Evolutionary conservation across 2,329 filamentous ascomycete species (phyloP).

Genomic region (Aschersonia sp.): DNA sequence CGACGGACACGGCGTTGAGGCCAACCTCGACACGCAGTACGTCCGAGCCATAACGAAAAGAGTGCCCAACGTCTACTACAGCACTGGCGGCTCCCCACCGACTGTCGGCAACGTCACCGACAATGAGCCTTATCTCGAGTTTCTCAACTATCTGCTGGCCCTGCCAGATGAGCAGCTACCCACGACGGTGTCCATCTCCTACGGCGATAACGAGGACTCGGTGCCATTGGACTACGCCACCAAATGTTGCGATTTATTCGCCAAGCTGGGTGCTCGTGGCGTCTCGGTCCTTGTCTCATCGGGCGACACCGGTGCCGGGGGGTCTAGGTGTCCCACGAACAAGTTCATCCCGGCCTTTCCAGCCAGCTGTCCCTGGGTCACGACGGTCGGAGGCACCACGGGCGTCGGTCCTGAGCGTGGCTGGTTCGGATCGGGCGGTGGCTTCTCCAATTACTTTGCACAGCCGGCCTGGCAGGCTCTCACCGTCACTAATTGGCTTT

Average conservation of each 20-base stretch:
- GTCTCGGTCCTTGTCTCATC: slow-evolving; percentile 47
- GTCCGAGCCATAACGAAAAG: slow-evolving; percentile 1
- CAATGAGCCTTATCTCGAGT: slow-evolving; percentile 56
- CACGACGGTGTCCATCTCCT: slow-evolving; percentile 40
- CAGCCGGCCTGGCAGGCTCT: slow-evolving; percentile 2
- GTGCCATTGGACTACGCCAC: slow-evolving; percentile 29
- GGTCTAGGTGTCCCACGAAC: slow-evolving; percentile 1
- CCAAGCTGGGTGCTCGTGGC: slow-evolving; percentile 48
- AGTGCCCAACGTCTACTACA: slow-evolving; percentile 3
- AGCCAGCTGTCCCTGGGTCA: slow-evolving; percentile 34
- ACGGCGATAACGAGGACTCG: slow-evolving; percentile 47
- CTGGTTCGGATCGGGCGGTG: slow-evolving; percentile 1
- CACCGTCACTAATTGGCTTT: slow-evolving; percentile 1
- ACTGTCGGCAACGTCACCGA: background rate
- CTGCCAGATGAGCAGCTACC: slow-evolving; percentile 35
- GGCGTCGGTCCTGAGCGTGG: slow-evolving; percentile 1
- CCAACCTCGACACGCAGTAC: slow-evolving; percentile 3
- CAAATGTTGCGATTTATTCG: slow-evolving; percentile 45
- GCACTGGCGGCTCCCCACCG: slow-evolving; percentile 1
- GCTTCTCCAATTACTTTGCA: slow-evolving; percentile 2
- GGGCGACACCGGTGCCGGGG: slow-evolving; percentile 28
- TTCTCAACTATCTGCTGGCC: slow-evolving; percentile 42
- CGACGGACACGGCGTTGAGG: background rate
- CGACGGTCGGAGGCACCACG: slow-evolving; percentile 3
- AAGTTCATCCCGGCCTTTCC: slow-evolving; percentile 22